Base-by-base conservation (phyloP, 2,329 filamentous ascomycete genomes). In the Westerdykella aurantiaca region DNA sequence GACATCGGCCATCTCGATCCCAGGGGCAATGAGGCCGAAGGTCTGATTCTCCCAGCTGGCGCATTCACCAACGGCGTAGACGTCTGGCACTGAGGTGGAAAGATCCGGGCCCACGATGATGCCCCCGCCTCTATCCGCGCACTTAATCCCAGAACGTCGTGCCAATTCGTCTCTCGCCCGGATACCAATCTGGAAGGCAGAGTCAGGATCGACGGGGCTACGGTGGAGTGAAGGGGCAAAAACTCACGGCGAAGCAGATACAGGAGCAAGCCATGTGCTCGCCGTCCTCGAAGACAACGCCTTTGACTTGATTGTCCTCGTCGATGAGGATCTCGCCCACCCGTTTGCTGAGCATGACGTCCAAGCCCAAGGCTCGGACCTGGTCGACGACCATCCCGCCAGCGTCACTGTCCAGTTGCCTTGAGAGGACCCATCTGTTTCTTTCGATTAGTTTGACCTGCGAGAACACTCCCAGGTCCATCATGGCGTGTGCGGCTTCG, bases 1-100 rank as follows among this genome's bases (percentile, higher is more conserved):
- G 1, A 95, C 83, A 54, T 95, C 89, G 0, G 90, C 90, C 87
- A 95, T 95, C 67, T 95, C 90, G 31, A 95, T 78, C 14, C 89
- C 89, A 0, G 89, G 89, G 0, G 86, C 88, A 55, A 96, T 95
- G 16, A 96, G 78, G 5, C 89, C 89, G 53, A 88, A 95, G 0
- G 87, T 89, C 66, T 93, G 85, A 53, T 81, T 84, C 50, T 90
- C 78, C 87, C 88, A 95, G 69, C 84, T 93, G 5, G 89, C 88
- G 57, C 89, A 95, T 68, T 95, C 90, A 44, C 89, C 90, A 39
- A 95, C 85, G 38, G 89, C 89, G 61, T 93, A 95, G 39, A 95
- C 79, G 50, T 85, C 82, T 0, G 80, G 73, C 4, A 76, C 66
- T 25, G 80, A 93, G 2, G 89, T 95, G 48, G 76, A 75, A 5